Evolutionary conservation across 2,329 filamentous ascomycete genomes (phyloP), one percentile per base, ranked within the genome.

Genomic region (Aschersonia sp.): DNA sequence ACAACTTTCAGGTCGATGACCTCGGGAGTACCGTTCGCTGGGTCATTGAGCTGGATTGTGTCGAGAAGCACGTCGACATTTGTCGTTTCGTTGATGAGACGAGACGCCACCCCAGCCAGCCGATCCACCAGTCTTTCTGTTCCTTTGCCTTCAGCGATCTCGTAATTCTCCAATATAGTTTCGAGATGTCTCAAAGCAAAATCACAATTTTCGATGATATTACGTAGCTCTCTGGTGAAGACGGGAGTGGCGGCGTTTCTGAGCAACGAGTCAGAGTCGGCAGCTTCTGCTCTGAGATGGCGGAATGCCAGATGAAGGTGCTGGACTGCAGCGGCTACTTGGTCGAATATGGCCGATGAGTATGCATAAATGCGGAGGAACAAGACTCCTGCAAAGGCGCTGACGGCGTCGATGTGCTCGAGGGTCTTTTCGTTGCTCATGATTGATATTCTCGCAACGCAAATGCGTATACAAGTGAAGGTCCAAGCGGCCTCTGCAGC

Each of bases 11-110:
- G 57, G 9, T 59, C 60, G 45, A 65, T 53, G 35, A 51, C 55
- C 55, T 50, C 62, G 52, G 54, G 65, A 7, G 47, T 31, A 57
- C 52, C 50, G 41, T 67, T 71, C 20, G 64, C 62, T 0, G 68
- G 66, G 48, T 71, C 69, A 49, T 73, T 68, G 43, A 77, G 56
- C 56, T 80, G 75, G 20, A 81, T 67, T 0, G 72, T 73, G 54
- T 80, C 72, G 20, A 82, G 66, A 51, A 81, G 77, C 54, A 71
- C 63, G 47, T 75, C 72, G 44, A 82, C 67, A 40, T 65, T 71
- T 4, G 68, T 66, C 56, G 72, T 75, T 50, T 79, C 73, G 50
- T 68, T 68, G 6, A 66, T 63, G 44, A 82, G 63, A 54, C 72
- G 73, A 40, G 61, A 59, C 43, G 64, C 62, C 48, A 73, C 64